Evolutionary conservation across 2,329 filamentous ascomycete genomes (phyloP).

Genomic region (Beauveria brongniartii): DNA sequence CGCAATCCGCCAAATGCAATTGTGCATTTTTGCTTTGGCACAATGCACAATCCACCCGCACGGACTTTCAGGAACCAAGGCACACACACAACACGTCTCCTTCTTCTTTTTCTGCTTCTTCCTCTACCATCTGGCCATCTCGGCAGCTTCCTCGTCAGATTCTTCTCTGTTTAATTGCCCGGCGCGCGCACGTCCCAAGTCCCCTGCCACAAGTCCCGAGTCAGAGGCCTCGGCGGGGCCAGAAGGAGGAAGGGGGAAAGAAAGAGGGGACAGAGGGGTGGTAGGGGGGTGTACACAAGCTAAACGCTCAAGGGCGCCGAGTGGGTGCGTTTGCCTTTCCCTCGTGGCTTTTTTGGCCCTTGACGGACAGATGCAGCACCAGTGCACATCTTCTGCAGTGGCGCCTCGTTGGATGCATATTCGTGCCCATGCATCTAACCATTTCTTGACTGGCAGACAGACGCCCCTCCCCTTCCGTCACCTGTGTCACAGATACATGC

Average conservation of each 20-base stretch:
- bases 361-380: neutral
- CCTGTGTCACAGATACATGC: neutral
- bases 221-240: neutral
- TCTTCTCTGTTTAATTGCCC: neutral
- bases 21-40: neutral
- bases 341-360: conserved; percentile 3
- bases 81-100: neutral
- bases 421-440: neutral
- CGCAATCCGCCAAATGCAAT: neutral
- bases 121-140: neutral
- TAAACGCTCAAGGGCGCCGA: too few species aligned
- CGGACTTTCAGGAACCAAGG: neutral
- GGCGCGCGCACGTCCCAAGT: neutral
- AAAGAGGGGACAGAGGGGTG: neutral
- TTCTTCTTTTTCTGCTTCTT: conserved; percentile 1
- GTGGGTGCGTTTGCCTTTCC: neutral
- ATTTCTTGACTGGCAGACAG: neutral
- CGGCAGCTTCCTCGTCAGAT: neutral
- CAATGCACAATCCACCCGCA: neutral
- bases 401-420: conserved; percentile 5
- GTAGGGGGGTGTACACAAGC: neutral
- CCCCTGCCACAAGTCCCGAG: neutral
- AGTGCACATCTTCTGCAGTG: neutral
- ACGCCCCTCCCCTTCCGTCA: neutral
- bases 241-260: neutral